Evolutionary conservation across 75 land plant species (phyloP).

Genomic region (Pinus albicaulis): DNA sequence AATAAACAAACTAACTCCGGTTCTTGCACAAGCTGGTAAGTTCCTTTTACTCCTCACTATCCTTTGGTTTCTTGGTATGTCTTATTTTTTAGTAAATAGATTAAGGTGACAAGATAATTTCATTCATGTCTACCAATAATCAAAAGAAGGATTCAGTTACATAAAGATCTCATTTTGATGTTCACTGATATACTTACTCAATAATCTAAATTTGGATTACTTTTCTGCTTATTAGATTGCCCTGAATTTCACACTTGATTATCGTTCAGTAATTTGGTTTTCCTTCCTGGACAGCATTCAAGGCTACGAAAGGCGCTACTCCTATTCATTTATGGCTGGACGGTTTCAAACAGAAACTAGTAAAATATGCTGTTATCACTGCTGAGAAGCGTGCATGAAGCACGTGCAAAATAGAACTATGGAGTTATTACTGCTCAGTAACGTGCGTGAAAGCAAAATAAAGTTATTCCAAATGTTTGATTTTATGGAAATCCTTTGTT

Average conservation of each 20-base stretch:
- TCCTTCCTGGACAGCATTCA: slow-evolving; percentile 54
- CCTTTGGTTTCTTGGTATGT: background rate
- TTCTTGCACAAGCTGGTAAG: slow-evolving; percentile 62
- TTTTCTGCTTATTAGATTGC: no score
- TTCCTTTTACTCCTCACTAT: background rate
- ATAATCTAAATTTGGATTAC: no score
- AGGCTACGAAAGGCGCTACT: slow-evolving; percentile 75
- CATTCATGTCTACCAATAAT: no score
- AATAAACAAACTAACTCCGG: slow-evolving; percentile 52
- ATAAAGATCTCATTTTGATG: no score
- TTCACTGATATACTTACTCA: no score
- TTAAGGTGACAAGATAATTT: background rate
- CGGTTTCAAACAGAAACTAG: slow-evolving; percentile 77
- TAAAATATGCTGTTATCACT: slow-evolving; percentile 85
- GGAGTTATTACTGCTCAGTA: background rate
- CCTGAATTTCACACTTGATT: background rate
- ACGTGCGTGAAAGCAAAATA: no score
- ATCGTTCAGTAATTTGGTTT: background rate
- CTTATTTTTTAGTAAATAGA: no score
- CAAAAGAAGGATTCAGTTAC: no score
- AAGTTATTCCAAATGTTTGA: no score
- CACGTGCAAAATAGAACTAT: background rate
- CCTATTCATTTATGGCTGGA: slow-evolving; percentile 89
- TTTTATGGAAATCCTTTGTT: no score
- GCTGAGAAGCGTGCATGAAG: slow-evolving; percentile 54